phyloP scores from a whole-genome alignment of 768 basidiomycete genomes.

The Termitomyces sp. region DNA sequence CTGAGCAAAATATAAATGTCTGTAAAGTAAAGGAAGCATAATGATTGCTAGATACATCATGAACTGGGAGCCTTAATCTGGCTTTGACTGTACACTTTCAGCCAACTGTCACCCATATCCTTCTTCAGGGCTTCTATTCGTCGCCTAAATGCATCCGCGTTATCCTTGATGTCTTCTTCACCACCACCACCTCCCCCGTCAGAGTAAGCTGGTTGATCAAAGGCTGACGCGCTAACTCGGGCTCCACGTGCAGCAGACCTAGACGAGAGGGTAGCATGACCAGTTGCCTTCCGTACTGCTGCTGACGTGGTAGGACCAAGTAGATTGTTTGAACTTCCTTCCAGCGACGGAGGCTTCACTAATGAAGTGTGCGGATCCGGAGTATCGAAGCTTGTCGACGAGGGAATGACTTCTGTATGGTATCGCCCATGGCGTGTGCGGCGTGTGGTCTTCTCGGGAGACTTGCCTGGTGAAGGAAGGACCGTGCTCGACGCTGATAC shows the following conservation, averaged over 20 bases:
- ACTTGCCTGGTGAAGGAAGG: background rate
- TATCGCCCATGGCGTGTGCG: slow-evolving; percentile 45
- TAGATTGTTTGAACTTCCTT: slow-evolving; percentile 3
- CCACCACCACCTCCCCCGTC: slow-evolving; percentile 19
- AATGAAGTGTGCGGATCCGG: slow-evolving; percentile 11
- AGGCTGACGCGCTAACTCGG: slow-evolving; percentile 58
- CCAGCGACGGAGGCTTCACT: background rate
- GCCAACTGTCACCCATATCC: slow-evolving; percentile 89
- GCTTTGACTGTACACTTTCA: slow-evolving; percentile 79
- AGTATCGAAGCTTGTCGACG: slow-evolving; percentile 14
- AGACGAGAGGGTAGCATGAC: slow-evolving; percentile 32
- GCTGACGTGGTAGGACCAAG: slow-evolving; percentile 6
- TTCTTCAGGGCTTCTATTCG: slow-evolving; percentile 78
- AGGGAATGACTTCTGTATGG: slow-evolving; percentile 43
- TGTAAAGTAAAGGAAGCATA: background rate
- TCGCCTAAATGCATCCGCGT: slow-evolving; percentile 71
- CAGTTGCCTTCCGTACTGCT: slow-evolving; percentile 11
- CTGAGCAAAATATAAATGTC: background rate
- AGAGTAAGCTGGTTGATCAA: slow-evolving; percentile 43
- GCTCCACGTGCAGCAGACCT: slow-evolving; percentile 44
- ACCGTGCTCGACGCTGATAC: slow-evolving; percentile 2
- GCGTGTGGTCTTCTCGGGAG: slow-evolving; percentile 13
- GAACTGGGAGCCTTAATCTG: slow-evolving; percentile 16
- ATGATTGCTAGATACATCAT: background rate
- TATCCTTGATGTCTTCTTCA: slow-evolving; percentile 32